Conservation (phyloP, 306 rosid species). For the Pyrus pyrifolia region DNA sequence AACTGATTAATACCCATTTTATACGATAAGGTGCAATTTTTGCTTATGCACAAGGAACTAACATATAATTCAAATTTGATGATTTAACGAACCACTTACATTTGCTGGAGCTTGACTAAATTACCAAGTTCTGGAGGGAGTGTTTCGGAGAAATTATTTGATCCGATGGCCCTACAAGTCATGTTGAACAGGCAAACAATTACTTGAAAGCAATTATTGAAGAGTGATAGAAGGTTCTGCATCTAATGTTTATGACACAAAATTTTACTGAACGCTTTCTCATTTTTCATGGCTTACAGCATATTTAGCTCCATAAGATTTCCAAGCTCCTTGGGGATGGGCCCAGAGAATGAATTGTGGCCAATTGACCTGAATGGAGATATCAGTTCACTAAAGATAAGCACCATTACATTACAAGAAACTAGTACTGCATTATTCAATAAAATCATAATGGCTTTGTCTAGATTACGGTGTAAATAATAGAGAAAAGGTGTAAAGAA, state of each 20-base stretch:
- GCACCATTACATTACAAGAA: too few species aligned
- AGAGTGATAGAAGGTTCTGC: too few species aligned
- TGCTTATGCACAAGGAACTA: neutral
- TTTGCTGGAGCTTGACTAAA: neutral
- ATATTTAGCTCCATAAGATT: too few species aligned
- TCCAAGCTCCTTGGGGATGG: too few species aligned
- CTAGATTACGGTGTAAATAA: too few species aligned
- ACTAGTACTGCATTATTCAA: too few species aligned
- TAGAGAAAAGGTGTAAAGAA: too few species aligned
- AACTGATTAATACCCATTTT: neutral
- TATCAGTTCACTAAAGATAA: neutral
- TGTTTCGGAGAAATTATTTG: conserved; percentile 20
- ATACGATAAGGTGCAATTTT: neutral
- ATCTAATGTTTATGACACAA: too few species aligned
- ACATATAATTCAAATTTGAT: neutral
- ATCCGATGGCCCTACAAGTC: conserved; percentile 7
- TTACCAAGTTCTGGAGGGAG: conserved; percentile 25
- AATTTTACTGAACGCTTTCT: too few species aligned
- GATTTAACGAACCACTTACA: conserved; percentile 11
- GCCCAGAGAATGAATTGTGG: neutral
- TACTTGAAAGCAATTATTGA: neutral
- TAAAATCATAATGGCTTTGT: too few species aligned
- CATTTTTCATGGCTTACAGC: too few species aligned
- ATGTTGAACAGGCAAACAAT: neutral
- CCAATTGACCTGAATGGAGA: conserved; percentile 12